Base-by-base conservation (phyloP, 805 yeast species). In the Hanseniaspora meyeri region DNA sequence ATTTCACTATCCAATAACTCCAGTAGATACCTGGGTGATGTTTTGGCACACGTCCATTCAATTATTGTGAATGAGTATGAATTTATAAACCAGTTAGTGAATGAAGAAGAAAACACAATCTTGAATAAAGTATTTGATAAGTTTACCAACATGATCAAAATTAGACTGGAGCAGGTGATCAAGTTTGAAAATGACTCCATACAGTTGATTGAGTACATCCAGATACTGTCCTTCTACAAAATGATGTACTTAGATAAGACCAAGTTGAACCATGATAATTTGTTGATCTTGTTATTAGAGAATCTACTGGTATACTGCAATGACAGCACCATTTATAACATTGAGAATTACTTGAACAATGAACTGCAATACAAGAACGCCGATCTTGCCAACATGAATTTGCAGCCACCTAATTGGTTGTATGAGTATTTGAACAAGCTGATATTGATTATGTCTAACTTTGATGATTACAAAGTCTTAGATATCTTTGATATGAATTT, bases 41-140 rank as follows among this genome's bases (percentile, higher is more conserved):
- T 93, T 36, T 71, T 93, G 40, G 97, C 97, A 0, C 86, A 85
- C 72, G 76, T 89, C 1, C 97, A 93, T 65, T 79, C 90, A 1
- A 76, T 87, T 4, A 82, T 89, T 34, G 95, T 89, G 4, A 87
- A 87, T 68, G 98, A 93, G 67, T 76, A 81, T 43, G 98, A 93
- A 64, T 74, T 83, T 34, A 75, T 91, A 5, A 75, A 81, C 19
- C 69, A 91, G 51, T 82, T 91, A 29, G 34, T 53, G 20, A 39
- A 24, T 17, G 51, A 36, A 5, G 38, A 53, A 4, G 48, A 65
- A 60, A 49, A 59, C 43, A 64, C 67, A 51, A 62, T 20, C n/a
- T 39, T 49, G 38, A 67, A 68, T 57, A 68, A 65, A 20, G 64
- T 66, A 31, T 65, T 69, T 16, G 64, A 63, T 43, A 62, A 70